Conservation (phyloP, 1,139 yeast species). For the Saccharomyces hybrid region DNA sequence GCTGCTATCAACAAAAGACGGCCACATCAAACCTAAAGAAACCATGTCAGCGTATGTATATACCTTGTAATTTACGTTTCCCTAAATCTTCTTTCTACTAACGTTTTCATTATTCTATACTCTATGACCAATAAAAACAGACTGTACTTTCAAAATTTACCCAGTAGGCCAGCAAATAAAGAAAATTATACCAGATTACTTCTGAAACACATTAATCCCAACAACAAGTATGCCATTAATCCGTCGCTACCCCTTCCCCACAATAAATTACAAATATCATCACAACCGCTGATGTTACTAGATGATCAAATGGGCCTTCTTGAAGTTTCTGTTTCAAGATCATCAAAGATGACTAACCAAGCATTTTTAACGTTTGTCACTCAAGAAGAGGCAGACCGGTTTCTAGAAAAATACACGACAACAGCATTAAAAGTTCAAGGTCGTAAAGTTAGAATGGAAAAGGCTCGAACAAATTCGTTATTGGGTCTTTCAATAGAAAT, state of each 20-base stretch:
- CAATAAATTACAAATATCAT: constrained; percentile 5
- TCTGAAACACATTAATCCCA: constrained; percentile 16
- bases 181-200: constrained; percentile 16
- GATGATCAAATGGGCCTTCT: constrained; percentile 19
- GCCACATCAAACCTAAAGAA: not conserved
- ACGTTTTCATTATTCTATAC: not conserved
- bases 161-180: constrained; percentile 23
- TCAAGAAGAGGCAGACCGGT: constrained; percentile 41
- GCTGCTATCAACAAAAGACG: not conserved
- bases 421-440: constrained; percentile 43
- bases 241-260: constrained; percentile 13
- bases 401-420: constrained; percentile 39
- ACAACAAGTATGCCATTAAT: constrained; percentile 13
- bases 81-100: constrained; percentile 2
- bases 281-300: constrained; percentile 4
- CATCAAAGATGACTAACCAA: constrained; percentile 60
- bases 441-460: constrained; percentile 43
- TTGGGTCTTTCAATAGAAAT: constrained; percentile 13
- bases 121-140: constrained; percentile 2
- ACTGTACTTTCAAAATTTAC: constrained; percentile 21
- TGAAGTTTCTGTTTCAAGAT: constrained; percentile 18
- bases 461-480: constrained; percentile 37
- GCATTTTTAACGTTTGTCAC: constrained; percentile 67
- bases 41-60: not conserved
- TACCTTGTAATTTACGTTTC: not conserved